A percentile compares a stretch with the other conserved stretches of the same genome.
Conservation (phyloP, 2,329 filamentous ascomycete species). For the Rhytidhysteron rufulum region DNA sequence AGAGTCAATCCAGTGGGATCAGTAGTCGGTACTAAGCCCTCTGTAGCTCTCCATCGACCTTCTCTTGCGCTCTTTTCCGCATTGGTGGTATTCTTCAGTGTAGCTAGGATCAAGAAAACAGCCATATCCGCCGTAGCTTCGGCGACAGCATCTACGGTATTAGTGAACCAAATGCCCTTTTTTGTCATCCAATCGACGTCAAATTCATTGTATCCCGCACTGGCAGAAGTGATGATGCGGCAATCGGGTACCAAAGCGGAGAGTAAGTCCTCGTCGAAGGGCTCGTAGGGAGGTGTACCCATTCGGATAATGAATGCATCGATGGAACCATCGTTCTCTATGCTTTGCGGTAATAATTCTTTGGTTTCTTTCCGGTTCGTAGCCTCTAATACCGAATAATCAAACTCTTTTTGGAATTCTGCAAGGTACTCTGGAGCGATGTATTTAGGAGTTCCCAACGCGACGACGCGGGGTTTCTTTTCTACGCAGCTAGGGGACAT, state of each 20-base stretch:
- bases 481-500: no score
- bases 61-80: slow-evolving; percentile 33
- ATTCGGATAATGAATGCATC: slow-evolving; percentile 50
- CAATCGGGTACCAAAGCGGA: slow-evolving; percentile 38
- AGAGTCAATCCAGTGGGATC: slow-evolving; percentile 46
- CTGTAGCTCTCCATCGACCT: slow-evolving; percentile 38
- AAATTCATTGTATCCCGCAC: slow-evolving; percentile 49
- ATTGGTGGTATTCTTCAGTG: slow-evolving; percentile 44
- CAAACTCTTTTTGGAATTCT: slow-evolving; percentile 37
- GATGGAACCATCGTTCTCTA: slow-evolving; percentile 42
- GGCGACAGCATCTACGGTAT: slow-evolving; percentile 50
- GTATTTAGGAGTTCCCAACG: slow-evolving; percentile 40
- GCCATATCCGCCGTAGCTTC: slow-evolving; percentile 53
- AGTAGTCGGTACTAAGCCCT: slow-evolving; percentile 29
- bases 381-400: slow-evolving; percentile 39
- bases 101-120: slow-evolving; percentile 46
- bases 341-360: slow-evolving; percentile 36
- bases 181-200: slow-evolving; percentile 42
- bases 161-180: slow-evolving; percentile 52
- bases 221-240: slow-evolving; percentile 46
- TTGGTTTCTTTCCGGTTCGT: slow-evolving; percentile 35
- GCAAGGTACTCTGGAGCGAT: slow-evolving; percentile 39
- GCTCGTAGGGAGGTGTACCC: slow-evolving; percentile 48
- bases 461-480: no score
- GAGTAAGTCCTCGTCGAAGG: slow-evolving; percentile 47